Evolutionary conservation across 352 stramenopile species (phyloP).

Genomic region (Pythium chondricola): DNA sequence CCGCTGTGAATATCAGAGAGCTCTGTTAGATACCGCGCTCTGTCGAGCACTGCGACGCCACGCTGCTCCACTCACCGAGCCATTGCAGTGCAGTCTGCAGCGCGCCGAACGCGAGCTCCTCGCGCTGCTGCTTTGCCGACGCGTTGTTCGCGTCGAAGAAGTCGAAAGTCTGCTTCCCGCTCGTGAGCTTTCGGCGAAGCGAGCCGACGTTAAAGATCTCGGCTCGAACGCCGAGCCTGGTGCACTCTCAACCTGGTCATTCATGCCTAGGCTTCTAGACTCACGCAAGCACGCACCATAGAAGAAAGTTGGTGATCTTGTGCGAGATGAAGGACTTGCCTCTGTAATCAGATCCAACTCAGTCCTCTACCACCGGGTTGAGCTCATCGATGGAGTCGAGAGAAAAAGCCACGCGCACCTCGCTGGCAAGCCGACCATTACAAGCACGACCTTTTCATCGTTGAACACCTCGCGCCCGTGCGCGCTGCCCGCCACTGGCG

Average conservation of each 20-base stretch:
- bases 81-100: slow-evolving; percentile 33
- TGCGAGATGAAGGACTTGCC: slow-evolving; percentile 91
- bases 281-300: slow-evolving; percentile 31
- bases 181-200: slow-evolving; percentile 76
- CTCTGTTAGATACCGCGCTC: no score
- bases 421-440: slow-evolving; percentile 88
- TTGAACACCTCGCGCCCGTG: slow-evolving; percentile 37
- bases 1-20: slow-evolving; percentile 12
- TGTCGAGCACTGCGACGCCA: no score
- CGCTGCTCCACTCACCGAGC: slow-evolving; percentile 20
- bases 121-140: slow-evolving; percentile 45
- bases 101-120: slow-evolving; percentile 57
- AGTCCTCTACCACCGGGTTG: no score
- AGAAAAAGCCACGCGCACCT: slow-evolving; percentile 18
- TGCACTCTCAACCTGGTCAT: no score
- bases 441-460: slow-evolving; percentile 86
- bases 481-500: neutral
- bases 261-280: no score
- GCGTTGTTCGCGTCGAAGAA: slow-evolving; percentile 86
- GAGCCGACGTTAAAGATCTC: slow-evolving; percentile 91
- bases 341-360: slow-evolving; percentile 13
- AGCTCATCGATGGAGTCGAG: no score
- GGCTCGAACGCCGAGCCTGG: slow-evolving; percentile 32
- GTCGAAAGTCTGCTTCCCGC: slow-evolving; percentile 40
- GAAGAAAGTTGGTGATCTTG: slow-evolving; percentile 56